Base-by-base conservation (phyloP, 2,329 filamentous ascomycete species). In the Scedosporium aurantiacum region DNA sequence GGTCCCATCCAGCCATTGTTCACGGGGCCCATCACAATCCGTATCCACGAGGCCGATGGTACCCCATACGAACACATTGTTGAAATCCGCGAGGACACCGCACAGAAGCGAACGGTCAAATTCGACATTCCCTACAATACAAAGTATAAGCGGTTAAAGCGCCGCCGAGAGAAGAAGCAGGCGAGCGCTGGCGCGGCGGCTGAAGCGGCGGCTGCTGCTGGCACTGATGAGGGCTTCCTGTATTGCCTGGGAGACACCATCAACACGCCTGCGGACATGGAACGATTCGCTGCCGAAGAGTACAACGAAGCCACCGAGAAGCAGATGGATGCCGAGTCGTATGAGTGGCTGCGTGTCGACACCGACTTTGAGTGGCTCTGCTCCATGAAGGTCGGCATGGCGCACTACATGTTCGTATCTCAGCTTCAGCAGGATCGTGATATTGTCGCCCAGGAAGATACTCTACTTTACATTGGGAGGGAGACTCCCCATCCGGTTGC, bases 301-400 rank as follows among this genome's bases (percentile, higher is more conserved):
- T 99, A 93, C 92, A 87, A 89, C 57, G 83, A 88, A 63, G 90
- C 95, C 61, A 90, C 93, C 16, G 92, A 97, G 73, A 82, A 88
- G 41, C 86, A 86, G 68, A 97, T 99, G 92, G 91, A 94, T 62
- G 86, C 91, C 65, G 94, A 99, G 71, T 96, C 91, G 0, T 99
- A 97, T 69, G 94, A 99, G 72, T 99, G 95, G 94, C 96, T 99
- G 67, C 88, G 94, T 21, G 89, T 97, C 75, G 94, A 99, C 72
- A 92, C 93, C 16, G 95, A 99, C 73, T 97, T 97, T 67, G 94
- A 99, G 72, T 99, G 94, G 94, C 87, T 97, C 62, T 94, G 89
- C 73, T 87, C 87, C 66, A 89, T 96, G 73, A 86, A 88, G 63
- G 79, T 82, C 10, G 87, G 87, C 65, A 91, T 97, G 81, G 91